Evolutionary conservation across 208 protist species (phyloP).

Genomic region (Blechomonas ayalai): DNA sequence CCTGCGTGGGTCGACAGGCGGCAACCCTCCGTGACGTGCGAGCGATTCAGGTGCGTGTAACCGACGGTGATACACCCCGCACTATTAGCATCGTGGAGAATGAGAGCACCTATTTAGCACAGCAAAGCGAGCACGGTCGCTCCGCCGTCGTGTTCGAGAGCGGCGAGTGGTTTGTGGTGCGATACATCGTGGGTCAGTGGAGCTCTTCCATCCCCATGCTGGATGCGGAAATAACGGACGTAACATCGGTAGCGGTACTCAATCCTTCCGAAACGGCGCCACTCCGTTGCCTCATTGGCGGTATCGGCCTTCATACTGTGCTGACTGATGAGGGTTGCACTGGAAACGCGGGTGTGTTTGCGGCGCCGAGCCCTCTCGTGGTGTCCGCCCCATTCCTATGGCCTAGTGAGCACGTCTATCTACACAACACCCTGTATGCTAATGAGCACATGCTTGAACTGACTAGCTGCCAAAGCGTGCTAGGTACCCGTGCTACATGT

Average conservation of each 20-base stretch:
- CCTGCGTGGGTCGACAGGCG: neutral
- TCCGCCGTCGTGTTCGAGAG: neutral
- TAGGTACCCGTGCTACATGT: too few relatives aligned
- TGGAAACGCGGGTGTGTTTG: neutral
- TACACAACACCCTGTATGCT: constrained; percentile 6
- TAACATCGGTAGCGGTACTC: constrained; percentile 13
- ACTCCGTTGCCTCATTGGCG: constrained; percentile 29
- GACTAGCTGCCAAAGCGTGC: too few relatives aligned
- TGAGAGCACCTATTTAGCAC: neutral
- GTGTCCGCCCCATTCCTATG: constrained; percentile 2
- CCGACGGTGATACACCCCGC: neutral
- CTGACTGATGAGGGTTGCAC: neutral
- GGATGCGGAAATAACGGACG: too few relatives aligned
- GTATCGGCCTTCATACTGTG: constrained; percentile 10
- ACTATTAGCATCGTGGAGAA: constrained; percentile 3
- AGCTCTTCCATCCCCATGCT: too few relatives aligned
- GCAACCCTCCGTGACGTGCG: neutral
- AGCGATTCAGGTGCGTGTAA: constrained; percentile 7
- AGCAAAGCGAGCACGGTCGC: neutral
- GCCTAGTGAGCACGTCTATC: neutral
- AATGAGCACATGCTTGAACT: constrained; percentile 17
- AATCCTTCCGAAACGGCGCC: constrained; percentile 12
- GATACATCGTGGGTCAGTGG: constrained; percentile 6
- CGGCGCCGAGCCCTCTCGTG: constrained; percentile 7
- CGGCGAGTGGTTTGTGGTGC: constrained; percentile 13